Base-by-base conservation (phyloP, 257 asterid species). In the Fraxinus anomala region DNA sequence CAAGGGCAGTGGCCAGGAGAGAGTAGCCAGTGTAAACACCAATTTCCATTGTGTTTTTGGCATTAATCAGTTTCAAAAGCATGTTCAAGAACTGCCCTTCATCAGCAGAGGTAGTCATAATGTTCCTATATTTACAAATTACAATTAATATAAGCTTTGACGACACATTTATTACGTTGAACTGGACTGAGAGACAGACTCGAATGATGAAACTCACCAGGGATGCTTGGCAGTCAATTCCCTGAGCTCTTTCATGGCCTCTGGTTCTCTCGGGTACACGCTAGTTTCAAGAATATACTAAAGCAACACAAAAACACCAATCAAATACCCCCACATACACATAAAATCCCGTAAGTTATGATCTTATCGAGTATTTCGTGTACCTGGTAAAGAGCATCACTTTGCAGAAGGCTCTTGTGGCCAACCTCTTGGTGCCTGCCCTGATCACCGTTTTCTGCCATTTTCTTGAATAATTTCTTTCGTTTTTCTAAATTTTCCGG, bases 11-110 rank as follows among this genome's bases (percentile, higher is more conserved):
- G 14, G 98, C 96, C 19, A 93, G 80, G 1, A 93, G 96, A 17
- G 98, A 93, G 79, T 91, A 91, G n/a, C 98, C 98, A 1, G 98
- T 93, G 83, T 90, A 93, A 63, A 93, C 98, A 6, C 98, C 98
- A 51, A 93, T 93, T 77, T 93, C 98, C 97, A 93, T 93, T 2
- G 98, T 93, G 88, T 91, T 93, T 74, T 90, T 93, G 19, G 97
- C 97, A 66, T 93, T 93, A 79, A 93, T 90, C 83, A 93, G 86
- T 83, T 93, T 93, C 84, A 91, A 40, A 17, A 93, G 96, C 94
- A 93, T 89, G 94, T 79, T 91, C 86, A 93, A 76, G 79, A 93
- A 90, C 77, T 93, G 98, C 72, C 97, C 97, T 59, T 92, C 97
- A 78, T 92, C 97, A 2, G 97, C 97, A 0, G 97, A 92, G 1